phyloP scores from a whole-genome alignment of 2,329 filamentous ascomycete genomes.

The Botrytis fabae region DNA sequence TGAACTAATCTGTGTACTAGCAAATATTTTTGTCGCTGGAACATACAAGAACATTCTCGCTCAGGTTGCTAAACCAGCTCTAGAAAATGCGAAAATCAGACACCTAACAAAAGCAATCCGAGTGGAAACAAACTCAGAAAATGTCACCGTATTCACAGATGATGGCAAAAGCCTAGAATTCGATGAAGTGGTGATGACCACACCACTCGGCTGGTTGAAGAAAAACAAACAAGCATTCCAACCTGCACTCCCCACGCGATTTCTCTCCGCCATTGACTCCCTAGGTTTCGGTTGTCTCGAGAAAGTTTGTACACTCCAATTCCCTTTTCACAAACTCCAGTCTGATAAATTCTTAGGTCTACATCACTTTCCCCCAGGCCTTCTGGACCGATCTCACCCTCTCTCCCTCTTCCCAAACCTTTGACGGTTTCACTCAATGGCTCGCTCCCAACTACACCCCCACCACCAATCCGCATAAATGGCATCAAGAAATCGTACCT shows the following conservation, averaged over 20 bases:
- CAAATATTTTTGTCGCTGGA: conserved; percentile 40
- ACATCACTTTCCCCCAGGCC: conserved; percentile 58
- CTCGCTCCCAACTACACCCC: conserved; percentile 57
- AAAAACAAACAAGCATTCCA: conserved; percentile 45
- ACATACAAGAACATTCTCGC: conserved; percentile 39
- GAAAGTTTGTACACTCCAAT: conserved; percentile 45
- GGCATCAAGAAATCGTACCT: conserved; percentile 63
- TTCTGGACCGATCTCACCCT: conserved; percentile 54
- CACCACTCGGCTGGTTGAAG: conserved; percentile 53
- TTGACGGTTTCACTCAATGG: conserved; percentile 59
- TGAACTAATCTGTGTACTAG: conserved; percentile 23
- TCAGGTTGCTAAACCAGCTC: conserved; percentile 35
- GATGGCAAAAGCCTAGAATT: conserved; percentile 32
- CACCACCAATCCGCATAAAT: conserved; percentile 51
- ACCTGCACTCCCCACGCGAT: conserved; percentile 46
- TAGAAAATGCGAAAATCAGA: conserved; percentile 31
- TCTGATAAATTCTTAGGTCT: conserved; percentile 33
- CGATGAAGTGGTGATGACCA: conserved; percentile 51
- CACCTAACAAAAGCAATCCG: conserved; percentile 33
- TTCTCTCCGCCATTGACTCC: conserved; percentile 48
- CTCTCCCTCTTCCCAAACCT: conserved; percentile 25
- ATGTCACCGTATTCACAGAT: conserved; percentile 28
- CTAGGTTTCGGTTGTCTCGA: conserved; percentile 53
- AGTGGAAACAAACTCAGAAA: conserved; percentile 24
- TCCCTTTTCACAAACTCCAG: no score